Percentiles rank a stretch among this genome's conserved stretches.
These are phyloP conservation scores for Anethum foeniculum DNA, from an alignment of 140 eudicot species.

Conservation along the genomic window DNA sequence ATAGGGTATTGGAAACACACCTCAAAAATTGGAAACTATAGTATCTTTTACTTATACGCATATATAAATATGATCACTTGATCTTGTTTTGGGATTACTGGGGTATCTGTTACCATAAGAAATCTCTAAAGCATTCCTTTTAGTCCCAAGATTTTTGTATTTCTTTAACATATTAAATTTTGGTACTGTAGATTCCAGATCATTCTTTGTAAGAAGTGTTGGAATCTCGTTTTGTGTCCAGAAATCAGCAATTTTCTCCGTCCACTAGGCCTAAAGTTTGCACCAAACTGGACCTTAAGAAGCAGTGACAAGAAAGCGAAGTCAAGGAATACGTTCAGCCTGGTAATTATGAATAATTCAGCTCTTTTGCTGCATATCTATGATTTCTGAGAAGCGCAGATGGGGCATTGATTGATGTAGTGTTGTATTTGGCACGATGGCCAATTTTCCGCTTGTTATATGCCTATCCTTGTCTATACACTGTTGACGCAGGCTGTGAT, in stretches of 20 bases:
- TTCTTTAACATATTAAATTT: neutral
- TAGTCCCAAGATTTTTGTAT: neutral
- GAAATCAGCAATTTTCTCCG: neutral
- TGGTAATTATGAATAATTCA: neutral
- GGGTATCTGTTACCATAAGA: neutral
- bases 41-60: neutral
- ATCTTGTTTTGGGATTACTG: neutral
- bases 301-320: neutral
- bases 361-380: neutral
- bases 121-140: neutral
- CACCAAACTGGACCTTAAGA: neutral
- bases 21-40: neutral
- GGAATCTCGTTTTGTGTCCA: neutral
- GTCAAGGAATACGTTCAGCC: neutral
- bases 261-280: neutral
- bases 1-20: neutral
- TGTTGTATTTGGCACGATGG: neutral
- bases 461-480: neutral
- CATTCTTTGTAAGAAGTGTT: neutral
- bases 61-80: neutral
- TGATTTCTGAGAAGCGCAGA: neutral
- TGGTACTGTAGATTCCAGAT: neutral
- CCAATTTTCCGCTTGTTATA: neutral
- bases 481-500: too few species aligned
- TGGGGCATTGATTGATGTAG: neutral